Percentiles rank a stretch among this genome's conserved stretches.
These are phyloP conservation scores for Tylopilus felleus DNA, from an alignment of 768 basidiomycete genomes.

Conservation along the genomic window DNA sequence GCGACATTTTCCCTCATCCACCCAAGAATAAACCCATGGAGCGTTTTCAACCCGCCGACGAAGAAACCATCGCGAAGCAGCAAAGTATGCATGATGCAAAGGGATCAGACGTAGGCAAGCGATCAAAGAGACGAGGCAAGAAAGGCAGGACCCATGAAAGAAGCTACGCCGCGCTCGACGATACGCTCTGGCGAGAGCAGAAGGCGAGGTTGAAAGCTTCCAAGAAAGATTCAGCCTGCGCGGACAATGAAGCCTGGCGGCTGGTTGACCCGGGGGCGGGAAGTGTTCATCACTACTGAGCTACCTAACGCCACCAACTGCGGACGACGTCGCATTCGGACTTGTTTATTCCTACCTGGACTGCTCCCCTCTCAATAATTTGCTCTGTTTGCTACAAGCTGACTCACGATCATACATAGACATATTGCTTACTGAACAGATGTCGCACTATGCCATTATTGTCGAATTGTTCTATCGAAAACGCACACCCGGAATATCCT, in stretches of 20 bases:
- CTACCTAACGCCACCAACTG: background rate
- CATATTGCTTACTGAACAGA: background rate
- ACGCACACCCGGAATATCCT: background rate
- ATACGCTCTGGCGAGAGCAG: conserved; percentile 39
- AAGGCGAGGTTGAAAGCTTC: conserved; percentile 32
- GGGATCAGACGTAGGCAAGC: conserved; percentile 62
- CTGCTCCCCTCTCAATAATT: background rate
- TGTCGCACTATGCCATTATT: background rate
- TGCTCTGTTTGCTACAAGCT: background rate
- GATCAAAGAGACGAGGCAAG: conserved; percentile 26
- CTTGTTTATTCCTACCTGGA: background rate
- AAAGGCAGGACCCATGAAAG: conserved; percentile 22
- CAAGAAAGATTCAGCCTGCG: conserved; percentile 12
- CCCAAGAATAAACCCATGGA: conserved; percentile 76
- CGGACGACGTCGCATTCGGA: background rate
- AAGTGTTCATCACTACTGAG: conserved; percentile 5
- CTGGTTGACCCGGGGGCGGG: conserved; percentile 10
- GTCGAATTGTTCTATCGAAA: background rate
- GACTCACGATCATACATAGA: background rate
- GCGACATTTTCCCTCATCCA: conserved; percentile 90
- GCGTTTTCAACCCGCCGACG: conserved; percentile 42
- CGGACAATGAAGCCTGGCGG: conserved; percentile 1
- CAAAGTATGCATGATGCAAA: conserved; percentile 27
- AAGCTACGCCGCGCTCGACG: conserved; percentile 28
- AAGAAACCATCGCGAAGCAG: conserved; percentile 26